These are phyloP conservation scores for Starmerella bombi DNA, from an alignment of 805 yeast genomes.

Conservation along the genomic window DNA sequence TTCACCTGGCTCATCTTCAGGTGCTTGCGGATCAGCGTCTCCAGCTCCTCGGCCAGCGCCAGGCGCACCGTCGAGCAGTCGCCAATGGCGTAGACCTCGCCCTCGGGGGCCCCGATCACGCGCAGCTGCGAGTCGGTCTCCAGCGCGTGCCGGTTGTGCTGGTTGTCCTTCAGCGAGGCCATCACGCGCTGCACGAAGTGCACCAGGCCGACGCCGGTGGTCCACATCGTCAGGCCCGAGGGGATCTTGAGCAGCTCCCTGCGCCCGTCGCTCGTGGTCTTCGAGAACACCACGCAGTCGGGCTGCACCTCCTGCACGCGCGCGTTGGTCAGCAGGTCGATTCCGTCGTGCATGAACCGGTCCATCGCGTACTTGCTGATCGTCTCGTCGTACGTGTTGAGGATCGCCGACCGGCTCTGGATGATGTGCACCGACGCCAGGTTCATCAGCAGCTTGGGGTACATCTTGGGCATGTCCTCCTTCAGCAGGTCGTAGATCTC, in stretches of 20 bases:
- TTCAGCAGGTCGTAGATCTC: slow-evolving; percentile 53
- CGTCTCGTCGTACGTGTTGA: slow-evolving; percentile 55
- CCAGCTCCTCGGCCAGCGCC: slow-evolving; percentile 43
- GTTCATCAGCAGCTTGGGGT: slow-evolving; percentile 49
- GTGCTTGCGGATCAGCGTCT: slow-evolving; percentile 35
- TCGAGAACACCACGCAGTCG: slow-evolving; percentile 46
- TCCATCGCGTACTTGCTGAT: slow-evolving; percentile 53
- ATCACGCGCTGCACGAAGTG: slow-evolving; percentile 48
- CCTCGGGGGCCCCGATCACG: slow-evolving; percentile 53
- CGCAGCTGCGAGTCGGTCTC: slow-evolving; percentile 64
- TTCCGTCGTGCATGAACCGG: slow-evolving; percentile 48
- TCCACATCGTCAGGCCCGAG: slow-evolving; percentile 60
- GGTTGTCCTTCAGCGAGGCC: slow-evolving; percentile 34
- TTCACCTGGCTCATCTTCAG: slow-evolving; percentile 32
- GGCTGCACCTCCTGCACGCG: slow-evolving; percentile 47
- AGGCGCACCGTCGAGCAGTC: slow-evolving; percentile 58
- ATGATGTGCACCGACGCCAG: slow-evolving; percentile 54
- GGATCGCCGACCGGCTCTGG: slow-evolving; percentile 53
- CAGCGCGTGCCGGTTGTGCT: slow-evolving; percentile 54
- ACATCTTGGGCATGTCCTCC: slow-evolving; percentile 45
- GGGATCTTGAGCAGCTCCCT: slow-evolving; percentile 37
- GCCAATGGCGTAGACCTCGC: slow-evolving; percentile 60
- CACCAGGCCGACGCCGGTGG: slow-evolving; percentile 60
- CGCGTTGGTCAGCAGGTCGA: slow-evolving; percentile 50
- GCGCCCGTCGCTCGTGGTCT: slow-evolving; percentile 31